A percentile compares a stretch with the other conserved stretches of the same genome.
These are phyloP conservation scores for Ambrosiella beaveri DNA, from an alignment of 2,329 filamentous ascomycete genomes.

Conservation along the genomic window DNA sequence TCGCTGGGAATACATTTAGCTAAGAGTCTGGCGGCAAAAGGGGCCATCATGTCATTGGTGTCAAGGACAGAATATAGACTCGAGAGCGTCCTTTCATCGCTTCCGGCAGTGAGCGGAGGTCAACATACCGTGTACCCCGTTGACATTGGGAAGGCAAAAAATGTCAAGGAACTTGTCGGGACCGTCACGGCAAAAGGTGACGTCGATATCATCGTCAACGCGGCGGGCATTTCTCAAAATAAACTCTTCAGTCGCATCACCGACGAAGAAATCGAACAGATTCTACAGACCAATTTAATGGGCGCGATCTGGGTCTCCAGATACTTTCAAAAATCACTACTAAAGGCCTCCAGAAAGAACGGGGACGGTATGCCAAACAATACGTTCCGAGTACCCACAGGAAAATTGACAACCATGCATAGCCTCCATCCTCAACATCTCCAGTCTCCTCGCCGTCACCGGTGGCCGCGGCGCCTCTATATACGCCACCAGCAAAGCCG, in stretches of 20 bases:
- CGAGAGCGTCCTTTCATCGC: too few relatives aligned
- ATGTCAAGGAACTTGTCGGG: slow-evolving; percentile 68
- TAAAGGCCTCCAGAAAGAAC: slow-evolving; percentile 4
- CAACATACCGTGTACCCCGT: neutral
- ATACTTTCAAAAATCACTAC: slow-evolving; percentile 19
- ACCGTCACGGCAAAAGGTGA: slow-evolving; percentile 32
- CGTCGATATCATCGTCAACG: slow-evolving; percentile 50
- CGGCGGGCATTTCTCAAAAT: slow-evolving; percentile 55
- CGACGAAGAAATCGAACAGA: slow-evolving; percentile 31
- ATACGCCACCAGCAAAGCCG: slow-evolving; percentile 69
- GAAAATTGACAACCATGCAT: neutral
- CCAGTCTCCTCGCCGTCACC: slow-evolving; percentile 54
- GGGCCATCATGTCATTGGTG: too few relatives aligned
- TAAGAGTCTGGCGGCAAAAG: too few relatives aligned
- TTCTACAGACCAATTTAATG: slow-evolving; percentile 54
- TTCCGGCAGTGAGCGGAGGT: too few relatives aligned
- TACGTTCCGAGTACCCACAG: neutral
- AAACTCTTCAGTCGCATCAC: slow-evolving; percentile 42
- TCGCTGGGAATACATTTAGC: too few relatives aligned
- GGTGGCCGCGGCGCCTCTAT: slow-evolving; percentile 53
- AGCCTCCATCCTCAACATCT: slow-evolving; percentile 66
- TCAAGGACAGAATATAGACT: too few relatives aligned
- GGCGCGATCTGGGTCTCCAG: slow-evolving; percentile 47
- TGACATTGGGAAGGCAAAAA: slow-evolving; percentile 22
- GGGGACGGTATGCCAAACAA: slow-evolving; percentile 8